Evolutionary conservation across 495 filamentous ascomycete genomes (phyloP).

Genomic region (Lindgomyces ingoldianus): DNA sequence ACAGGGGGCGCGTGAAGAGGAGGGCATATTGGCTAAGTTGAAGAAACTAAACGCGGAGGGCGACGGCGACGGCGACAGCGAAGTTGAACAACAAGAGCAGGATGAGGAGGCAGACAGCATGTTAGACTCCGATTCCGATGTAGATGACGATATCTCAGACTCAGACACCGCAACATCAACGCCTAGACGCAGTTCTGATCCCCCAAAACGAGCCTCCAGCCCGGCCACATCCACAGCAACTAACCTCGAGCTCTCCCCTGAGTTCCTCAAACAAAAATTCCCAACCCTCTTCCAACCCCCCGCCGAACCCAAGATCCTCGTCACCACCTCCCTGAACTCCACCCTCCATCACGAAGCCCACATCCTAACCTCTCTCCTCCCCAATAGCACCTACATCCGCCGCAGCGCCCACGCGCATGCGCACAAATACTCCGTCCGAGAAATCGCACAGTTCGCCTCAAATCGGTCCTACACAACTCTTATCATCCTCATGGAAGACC

Average conservation of each 20-base stretch:
- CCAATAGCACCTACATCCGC: slow-evolving; percentile 77
- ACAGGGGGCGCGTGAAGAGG: slow-evolving; percentile 52
- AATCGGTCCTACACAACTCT: slow-evolving; percentile 79
- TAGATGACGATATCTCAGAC: slow-evolving; percentile 45
- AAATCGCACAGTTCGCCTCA: slow-evolving; percentile 83
- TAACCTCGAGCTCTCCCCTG: slow-evolving; percentile 46
- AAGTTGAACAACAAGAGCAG: slow-evolving; percentile 48
- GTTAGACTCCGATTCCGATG: slow-evolving; percentile 57
- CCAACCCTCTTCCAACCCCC: slow-evolving; percentile 73
- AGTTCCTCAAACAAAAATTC: slow-evolving; percentile 56
- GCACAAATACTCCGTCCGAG: slow-evolving; percentile 84
- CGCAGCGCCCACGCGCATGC: slow-evolving; percentile 76
- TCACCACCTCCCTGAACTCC: slow-evolving; percentile 85
- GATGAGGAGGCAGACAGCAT: slow-evolving; percentile 70
- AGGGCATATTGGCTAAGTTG: slow-evolving; percentile 54
- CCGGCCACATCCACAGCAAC: slow-evolving; percentile 40
- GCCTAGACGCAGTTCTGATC: slow-evolving; percentile 19
- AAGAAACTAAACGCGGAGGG: slow-evolving; percentile 48
- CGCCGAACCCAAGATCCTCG: slow-evolving; percentile 72
- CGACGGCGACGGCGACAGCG: slow-evolving; percentile 31
- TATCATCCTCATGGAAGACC: slow-evolving; percentile 79
- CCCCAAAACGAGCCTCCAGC: slow-evolving; percentile 31
- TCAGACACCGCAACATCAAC: slow-evolving; percentile 19
- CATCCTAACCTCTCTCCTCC: slow-evolving; percentile 76
- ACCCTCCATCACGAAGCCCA: slow-evolving; percentile 81